Conservation (phyloP, 108 stramenopile genomes). For the Nitzschia palea region DNA sequence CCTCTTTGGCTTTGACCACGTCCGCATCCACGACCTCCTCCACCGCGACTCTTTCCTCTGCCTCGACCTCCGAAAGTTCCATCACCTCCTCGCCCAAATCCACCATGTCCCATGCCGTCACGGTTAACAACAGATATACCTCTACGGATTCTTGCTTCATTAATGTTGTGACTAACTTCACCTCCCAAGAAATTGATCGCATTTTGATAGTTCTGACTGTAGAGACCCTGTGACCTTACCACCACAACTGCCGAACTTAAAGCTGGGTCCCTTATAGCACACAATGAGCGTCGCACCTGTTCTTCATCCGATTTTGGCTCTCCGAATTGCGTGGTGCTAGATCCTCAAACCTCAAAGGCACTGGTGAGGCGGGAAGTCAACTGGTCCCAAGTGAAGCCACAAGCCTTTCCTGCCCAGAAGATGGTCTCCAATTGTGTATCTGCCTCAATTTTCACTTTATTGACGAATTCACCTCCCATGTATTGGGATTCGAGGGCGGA, state of each 20-base stretch:
- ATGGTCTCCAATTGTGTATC: neutral
- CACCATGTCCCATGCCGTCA: too few species aligned
- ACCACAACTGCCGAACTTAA: neutral
- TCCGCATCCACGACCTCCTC: neutral
- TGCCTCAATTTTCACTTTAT: neutral
- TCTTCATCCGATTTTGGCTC: slow-evolving; percentile 12
- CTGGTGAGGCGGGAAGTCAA: neutral
- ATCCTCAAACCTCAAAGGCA: slow-evolving; percentile 21
- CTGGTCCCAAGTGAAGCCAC: slow-evolving; percentile 28
- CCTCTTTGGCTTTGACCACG: too few species aligned
- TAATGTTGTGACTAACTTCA: neutral
- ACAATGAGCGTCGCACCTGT: slow-evolving; percentile 22
- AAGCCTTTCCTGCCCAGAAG: slow-evolving; percentile 9
- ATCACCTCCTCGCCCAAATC: too few species aligned
- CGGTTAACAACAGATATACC: neutral
- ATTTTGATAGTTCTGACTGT: neutral
- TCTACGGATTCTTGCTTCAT: neutral
- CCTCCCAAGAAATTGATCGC: neutral
- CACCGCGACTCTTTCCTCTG: neutral
- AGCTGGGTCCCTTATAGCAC: neutral
- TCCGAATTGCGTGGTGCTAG: too few species aligned
- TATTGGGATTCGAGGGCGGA: slow-evolving; percentile 21
- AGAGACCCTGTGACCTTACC: neutral
- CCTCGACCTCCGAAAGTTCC: too few species aligned
- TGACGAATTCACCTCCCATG: slow-evolving; percentile 3